Base-by-base conservation (phyloP, 129 eudicot species). In the Lactuca sativa region DNA sequence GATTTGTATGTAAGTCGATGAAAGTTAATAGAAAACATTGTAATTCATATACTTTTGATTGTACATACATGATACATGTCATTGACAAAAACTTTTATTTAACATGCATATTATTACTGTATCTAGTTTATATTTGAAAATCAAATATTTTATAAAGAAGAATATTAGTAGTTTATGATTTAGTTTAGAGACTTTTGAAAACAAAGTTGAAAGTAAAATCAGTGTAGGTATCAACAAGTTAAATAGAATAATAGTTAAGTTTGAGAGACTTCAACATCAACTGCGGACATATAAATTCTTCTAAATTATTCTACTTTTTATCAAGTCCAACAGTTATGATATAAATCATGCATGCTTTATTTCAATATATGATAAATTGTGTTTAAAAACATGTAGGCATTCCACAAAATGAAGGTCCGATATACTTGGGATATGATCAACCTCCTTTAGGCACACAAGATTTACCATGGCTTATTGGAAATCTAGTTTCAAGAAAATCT, bases 391-490 rank as follows among this genome's bases (percentile, higher is more conserved):
- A 60, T 48, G 77, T 78, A 92, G 98, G 98, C 4, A 72, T 72
- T 49, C 96, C 98, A 79, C 86, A 56, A 74, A 64, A 74, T 55
- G 65, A 77, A 81, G 85, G 85, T 71, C 78, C 82, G 0, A 75
- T 86, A 66, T 66, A 72, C 72, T 56, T 89, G 38, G 69, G 76
- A 68, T 63, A 80, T 12, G 72, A 47, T 40, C 82, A 88, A 67
- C 89, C 91, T 38, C 55, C 31, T 8, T 62, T 86, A 62, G 70
- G 77, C 48, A 56, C 86, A 36, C 79, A 77, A 61, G 92, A 89
- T 64, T 81, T 92, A 9, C 96, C 98, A 59, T 92, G 98, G 98
- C 73, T 92, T 17, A 89, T 92, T 43, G 98, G 98, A 60, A 61
- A 83, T 40, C 51, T 71, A 49, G 60, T 80, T 7, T 51, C 88